Evolutionary conservation across 768 basidiomycete species (phyloP).

Genomic region (Rossbeevera mucosa): DNA sequence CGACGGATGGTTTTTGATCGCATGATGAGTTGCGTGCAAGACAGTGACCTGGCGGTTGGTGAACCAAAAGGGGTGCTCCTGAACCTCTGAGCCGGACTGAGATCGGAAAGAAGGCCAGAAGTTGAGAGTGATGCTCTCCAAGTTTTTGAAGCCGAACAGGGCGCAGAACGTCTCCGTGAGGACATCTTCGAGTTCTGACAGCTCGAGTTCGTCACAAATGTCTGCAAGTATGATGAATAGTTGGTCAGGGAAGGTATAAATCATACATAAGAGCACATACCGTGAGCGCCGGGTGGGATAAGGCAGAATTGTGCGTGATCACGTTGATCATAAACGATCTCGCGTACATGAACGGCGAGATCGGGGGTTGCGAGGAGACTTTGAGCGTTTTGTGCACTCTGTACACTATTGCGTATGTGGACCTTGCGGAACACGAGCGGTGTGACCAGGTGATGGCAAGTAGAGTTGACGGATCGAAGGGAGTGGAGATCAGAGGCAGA

Average conservation of each 20-base stretch:
- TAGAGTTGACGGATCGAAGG: conserved; percentile 25
- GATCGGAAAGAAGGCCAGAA: conserved; percentile 31
- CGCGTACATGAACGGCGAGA: conserved; percentile 23
- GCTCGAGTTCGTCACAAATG: conserved; percentile 24
- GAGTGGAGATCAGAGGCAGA: conserved; percentile 26
- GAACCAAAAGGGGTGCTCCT: conserved; percentile 31
- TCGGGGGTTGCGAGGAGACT: conserved; percentile 20
- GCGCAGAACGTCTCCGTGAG: conserved; percentile 25
- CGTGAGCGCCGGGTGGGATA: conserved; percentile 11
- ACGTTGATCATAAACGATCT: conserved; percentile 29
- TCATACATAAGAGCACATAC: not conserved
- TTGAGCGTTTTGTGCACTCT: conserved; percentile 24
- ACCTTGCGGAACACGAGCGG: conserved; percentile 22
- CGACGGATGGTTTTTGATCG: conserved; percentile 12
- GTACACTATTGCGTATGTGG: conserved; percentile 23
- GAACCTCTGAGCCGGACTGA: conserved; percentile 18
- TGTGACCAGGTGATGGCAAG: conserved; percentile 24
- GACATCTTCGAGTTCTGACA: conserved; percentile 30
- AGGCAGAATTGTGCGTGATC: conserved; percentile 24
- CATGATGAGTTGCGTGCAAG: conserved; percentile 22
- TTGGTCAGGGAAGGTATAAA: not conserved
- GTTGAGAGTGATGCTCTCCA: conserved; percentile 22
- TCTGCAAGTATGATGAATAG: conserved; percentile 4
- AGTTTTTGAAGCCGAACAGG: conserved; percentile 17
- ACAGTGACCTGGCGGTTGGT: conserved; percentile 25